These are phyloP conservation scores for Agastache rugosa DNA, from an alignment of 257 asterid species.

Conservation along the genomic window DNA sequence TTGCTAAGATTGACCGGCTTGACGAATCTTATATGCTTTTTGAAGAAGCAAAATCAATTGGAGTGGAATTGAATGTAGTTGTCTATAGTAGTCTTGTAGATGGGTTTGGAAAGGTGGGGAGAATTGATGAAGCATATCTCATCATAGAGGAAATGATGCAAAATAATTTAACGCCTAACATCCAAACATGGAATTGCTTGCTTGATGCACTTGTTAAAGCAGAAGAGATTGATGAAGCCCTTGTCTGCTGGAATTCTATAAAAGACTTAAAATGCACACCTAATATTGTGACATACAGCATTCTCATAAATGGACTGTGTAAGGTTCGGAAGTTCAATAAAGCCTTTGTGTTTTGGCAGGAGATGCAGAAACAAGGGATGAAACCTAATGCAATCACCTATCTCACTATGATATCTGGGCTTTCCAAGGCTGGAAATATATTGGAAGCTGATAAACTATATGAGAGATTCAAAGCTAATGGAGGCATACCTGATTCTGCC, in stretches of 20 bases:
- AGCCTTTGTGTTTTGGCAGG: constrained; percentile 98
- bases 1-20: constrained; percentile 94
- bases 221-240: constrained; percentile 91
- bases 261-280: constrained; percentile 82
- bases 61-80: constrained; percentile 67
- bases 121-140: constrained; percentile 95
- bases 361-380: constrained; percentile 89
- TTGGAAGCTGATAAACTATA: constrained; percentile 74
- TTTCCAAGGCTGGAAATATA: constrained; percentile 91
- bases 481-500: constrained; percentile 92
- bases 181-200: constrained; percentile 96
- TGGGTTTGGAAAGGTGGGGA: constrained; percentile 95
- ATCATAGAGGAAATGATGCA: constrained; percentile 96
- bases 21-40: constrained; percentile 98
- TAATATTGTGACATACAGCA: constrained; percentile 64
- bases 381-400: constrained; percentile 77
- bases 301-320: constrained; percentile 86
- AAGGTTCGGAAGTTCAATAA: constrained; percentile 86
- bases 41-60: constrained; percentile 94
- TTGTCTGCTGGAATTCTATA: constrained; percentile 92
- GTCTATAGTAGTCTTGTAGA: constrained; percentile 89
- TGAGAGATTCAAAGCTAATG: constrained; percentile 73
- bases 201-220: constrained; percentile 94
- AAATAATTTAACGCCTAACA: constrained; percentile 65
- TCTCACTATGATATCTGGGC: constrained; percentile 92